Percentiles rank a stretch among this genome's conserved stretches.
Evolutionary conservation across 2,329 filamentous ascomycete species (phyloP).

Genomic region (Aspergillus sp.): DNA sequence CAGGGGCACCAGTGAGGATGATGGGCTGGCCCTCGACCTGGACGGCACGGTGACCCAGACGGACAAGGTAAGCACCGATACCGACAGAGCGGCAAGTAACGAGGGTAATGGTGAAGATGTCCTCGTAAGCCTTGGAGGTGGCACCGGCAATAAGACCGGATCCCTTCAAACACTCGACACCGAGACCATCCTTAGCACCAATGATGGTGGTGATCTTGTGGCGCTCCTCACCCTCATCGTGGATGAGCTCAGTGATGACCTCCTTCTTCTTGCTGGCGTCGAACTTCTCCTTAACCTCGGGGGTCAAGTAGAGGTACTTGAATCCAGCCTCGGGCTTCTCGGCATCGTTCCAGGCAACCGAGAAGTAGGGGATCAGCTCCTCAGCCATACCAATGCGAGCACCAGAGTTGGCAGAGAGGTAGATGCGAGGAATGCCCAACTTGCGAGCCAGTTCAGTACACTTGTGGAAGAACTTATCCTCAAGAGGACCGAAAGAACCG

Average conservation of each 20-base stretch:
- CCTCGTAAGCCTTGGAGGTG: conserved; percentile 94
- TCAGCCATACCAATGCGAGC: conserved; percentile 95
- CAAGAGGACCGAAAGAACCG: conserved; percentile 92
- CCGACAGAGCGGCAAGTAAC: conserved; percentile 98
- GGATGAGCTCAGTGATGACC: conserved; percentile 85
- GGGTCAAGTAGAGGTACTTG: conserved; percentile 94
- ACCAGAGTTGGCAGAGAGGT: conserved; percentile 98
- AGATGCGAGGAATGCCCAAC: conserved; percentile 94
- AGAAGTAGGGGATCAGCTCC: conserved; percentile 96
- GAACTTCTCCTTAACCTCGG: conserved; percentile 83
- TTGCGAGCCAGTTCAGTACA: conserved; percentile 95
- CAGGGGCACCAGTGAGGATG: conserved; percentile 94
- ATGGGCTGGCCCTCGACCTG: conserved; percentile 99
- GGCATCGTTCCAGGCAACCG: conserved; percentile 91
- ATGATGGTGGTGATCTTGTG: conserved; percentile 94
- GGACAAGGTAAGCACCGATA: conserved; percentile 98
- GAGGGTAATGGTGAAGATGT: conserved; percentile 97
- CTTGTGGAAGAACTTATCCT: conserved; percentile 99
- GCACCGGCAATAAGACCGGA: conserved; percentile 98
- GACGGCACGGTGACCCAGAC: conserved; percentile 96
- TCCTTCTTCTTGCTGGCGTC: conserved; percentile 74
- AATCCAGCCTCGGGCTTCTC: conserved; percentile 84
- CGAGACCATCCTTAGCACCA: conserved; percentile 91
- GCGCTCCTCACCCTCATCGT: conserved; percentile 84
- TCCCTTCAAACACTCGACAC: conserved; percentile 95